phyloP scores from a whole-genome alignment of 1,139 yeast genomes.

The Candida buenavistaensis region DNA sequence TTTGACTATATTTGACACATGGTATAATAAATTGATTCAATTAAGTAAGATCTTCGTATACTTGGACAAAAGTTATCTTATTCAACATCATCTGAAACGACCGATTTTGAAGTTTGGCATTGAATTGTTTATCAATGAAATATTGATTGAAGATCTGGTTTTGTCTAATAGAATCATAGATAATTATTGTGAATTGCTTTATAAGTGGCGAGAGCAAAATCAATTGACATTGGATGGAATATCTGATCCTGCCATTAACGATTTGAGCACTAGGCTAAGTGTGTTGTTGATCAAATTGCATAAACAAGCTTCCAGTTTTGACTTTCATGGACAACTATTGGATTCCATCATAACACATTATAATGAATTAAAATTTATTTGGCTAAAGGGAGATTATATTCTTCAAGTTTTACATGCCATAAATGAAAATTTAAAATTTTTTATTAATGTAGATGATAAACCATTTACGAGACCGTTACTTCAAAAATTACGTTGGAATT shows the following conservation, averaged over 20 bases:
- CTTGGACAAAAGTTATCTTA: slow-evolving; percentile 36
- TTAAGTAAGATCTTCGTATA: slow-evolving; percentile 35
- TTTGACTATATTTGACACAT: slow-evolving; percentile 21
- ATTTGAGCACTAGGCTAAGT: slow-evolving; percentile 18
- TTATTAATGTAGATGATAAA: slow-evolving; percentile 24
- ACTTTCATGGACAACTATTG: slow-evolving; percentile 19
- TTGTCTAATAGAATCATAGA: slow-evolving; percentile 3
- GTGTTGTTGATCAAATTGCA: slow-evolving; percentile 23
- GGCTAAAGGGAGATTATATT: slow-evolving; percentile 23
- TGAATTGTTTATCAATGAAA: slow-evolving; percentile 19
- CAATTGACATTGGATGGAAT: neutral
- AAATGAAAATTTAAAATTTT: slow-evolving; percentile 20
- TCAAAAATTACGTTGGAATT: slow-evolving; percentile 29
- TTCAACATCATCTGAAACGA: slow-evolving; percentile 29
- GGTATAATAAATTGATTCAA: slow-evolving; percentile 26
- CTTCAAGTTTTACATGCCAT: slow-evolving; percentile 16
- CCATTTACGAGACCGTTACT: slow-evolving; percentile 22
- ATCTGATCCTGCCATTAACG: slow-evolving; percentile 2
- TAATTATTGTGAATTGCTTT: neutral
- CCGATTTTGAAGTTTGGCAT: slow-evolving; percentile 29
- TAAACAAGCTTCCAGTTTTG: slow-evolving; percentile 11
- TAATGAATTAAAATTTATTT: slow-evolving; percentile 16
- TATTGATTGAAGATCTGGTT: slow-evolving; percentile 14
- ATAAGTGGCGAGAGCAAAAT: slow-evolving; percentile 5
- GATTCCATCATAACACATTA: slow-evolving; percentile 20